These are phyloP conservation scores for Gryganskiella cystojenkinii DNA, from an alignment of 192 early-diverging fungal genomes.

Conservation along the genomic window DNA sequence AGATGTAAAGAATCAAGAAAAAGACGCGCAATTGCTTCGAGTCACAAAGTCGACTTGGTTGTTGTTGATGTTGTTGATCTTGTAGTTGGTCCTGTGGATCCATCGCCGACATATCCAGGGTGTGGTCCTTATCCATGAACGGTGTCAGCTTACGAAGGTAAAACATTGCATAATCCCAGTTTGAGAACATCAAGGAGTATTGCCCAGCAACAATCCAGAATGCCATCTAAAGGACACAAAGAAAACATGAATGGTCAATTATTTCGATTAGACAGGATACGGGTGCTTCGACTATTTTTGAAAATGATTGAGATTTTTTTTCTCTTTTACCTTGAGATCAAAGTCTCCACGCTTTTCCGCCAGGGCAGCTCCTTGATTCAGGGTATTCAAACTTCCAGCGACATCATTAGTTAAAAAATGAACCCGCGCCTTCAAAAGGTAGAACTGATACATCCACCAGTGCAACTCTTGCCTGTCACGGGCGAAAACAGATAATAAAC, in stretches of 20 bases:
- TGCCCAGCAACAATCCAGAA: slow-evolving; percentile 52
- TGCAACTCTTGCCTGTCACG: slow-evolving; percentile 27
- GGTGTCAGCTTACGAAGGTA: slow-evolving; percentile 34
- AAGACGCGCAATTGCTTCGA: slow-evolving; percentile 40
- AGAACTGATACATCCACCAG: slow-evolving; percentile 45
- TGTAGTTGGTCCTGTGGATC: not conserved
- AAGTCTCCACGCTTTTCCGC: slow-evolving; percentile 34
- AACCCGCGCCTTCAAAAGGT: slow-evolving; percentile 23
- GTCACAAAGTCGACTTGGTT: slow-evolving; percentile 8
- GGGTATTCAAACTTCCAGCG: slow-evolving; percentile 22
- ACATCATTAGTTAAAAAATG: slow-evolving; percentile 33
- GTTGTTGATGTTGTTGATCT: not conserved
- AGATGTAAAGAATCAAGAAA: slow-evolving; percentile 39
- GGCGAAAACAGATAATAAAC: not conserved
- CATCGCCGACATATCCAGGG: not conserved
- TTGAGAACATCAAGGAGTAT: slow-evolving; percentile 39
- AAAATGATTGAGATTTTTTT: not conserved
- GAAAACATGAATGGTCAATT: too few relatives aligned
- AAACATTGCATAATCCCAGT: slow-evolving; percentile 32
- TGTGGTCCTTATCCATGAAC: slow-evolving; percentile 19
- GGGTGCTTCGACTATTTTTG: not conserved
- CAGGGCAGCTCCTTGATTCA: slow-evolving; percentile 31
- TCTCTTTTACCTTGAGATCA: slow-evolving; percentile 30
- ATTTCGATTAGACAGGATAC: not conserved
- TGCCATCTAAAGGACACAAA: slow-evolving; percentile 42